Evolutionary conservation across 108 stramenopile species (phyloP), one percentile per base, ranked within the genome.

Genomic region (Chaetoceros tenuissimus): DNA sequence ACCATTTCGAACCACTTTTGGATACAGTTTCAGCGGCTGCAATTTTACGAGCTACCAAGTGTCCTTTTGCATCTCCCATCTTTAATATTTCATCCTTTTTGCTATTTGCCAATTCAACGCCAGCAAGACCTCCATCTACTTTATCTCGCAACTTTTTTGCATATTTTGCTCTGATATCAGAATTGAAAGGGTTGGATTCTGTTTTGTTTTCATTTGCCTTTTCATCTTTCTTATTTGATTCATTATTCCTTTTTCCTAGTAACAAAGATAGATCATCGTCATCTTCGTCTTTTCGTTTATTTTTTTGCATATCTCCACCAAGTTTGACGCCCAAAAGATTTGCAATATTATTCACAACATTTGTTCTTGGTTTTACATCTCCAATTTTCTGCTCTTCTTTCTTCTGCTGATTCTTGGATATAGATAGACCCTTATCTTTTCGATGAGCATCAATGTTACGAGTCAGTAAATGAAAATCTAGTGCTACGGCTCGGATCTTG

Each of bases 121-220:
- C 88, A 23, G 81, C 75, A 3, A 89, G 50, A 8, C 89, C 81
- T 44, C 81, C 85, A 24, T 81, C 70, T 18, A 82, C 62, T 58
- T 72, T 77, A 27, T 72, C 59, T 22, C 66, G 66, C 59, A 84
- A 48, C 52, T 82, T 84, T 25, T 64, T 20, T 48, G 86, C 82
- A 57, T 92, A 92, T 57, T 92, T 92, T 34, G 80, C 73, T 55
- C 91, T 75, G 27, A 87, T 67, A 48, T 92, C 90, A 28, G 52
- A 24, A 45, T 31, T 20, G 40, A 69, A 51, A 46, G 57, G 18
- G 1, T 31, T 17, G 1, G 46, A 48, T 48, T 48, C 31, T 48
- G 43, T 20, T 44, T 57, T 48, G 21, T 51, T 30, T 18, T 61
- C 20, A 54, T 54, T 8, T 8, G 53, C 3, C 3, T 17, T 55